Conservation (phyloP, 805 yeast genomes). For the Candida coleopterorum region DNA sequence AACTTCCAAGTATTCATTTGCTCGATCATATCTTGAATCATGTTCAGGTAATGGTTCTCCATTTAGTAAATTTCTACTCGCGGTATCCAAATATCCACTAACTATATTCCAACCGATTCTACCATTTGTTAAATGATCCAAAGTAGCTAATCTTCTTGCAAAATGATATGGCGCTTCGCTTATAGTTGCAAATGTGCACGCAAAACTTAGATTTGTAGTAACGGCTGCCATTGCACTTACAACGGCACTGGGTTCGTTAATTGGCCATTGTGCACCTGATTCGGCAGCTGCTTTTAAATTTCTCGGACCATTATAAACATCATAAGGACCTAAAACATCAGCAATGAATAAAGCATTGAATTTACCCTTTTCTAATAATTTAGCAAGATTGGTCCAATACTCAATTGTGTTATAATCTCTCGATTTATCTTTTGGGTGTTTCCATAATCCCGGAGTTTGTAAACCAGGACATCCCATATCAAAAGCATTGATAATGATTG, state of each 20-base stretch:
- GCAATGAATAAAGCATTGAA: slow-evolving; percentile 38
- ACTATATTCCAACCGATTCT: slow-evolving; percentile 47
- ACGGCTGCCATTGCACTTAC: slow-evolving; percentile 42
- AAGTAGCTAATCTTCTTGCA: slow-evolving; percentile 40
- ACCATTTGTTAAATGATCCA: slow-evolving; percentile 41
- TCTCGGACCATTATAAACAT: slow-evolving; percentile 37
- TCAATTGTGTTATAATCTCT: slow-evolving; percentile 18
- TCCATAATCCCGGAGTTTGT: slow-evolving; percentile 32
- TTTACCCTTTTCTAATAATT: slow-evolving; percentile 36
- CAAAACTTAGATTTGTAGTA: slow-evolving; percentile 37
- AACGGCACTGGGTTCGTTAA: slow-evolving; percentile 33
- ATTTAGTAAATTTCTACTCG: slow-evolving; percentile 34
- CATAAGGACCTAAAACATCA: slow-evolving; percentile 37
- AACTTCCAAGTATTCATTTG: slow-evolving; percentile 39
- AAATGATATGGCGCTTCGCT: slow-evolving; percentile 40
- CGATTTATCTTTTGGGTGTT: slow-evolving; percentile 32
- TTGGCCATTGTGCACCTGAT: slow-evolving; percentile 32
- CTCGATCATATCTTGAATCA: slow-evolving; percentile 36
- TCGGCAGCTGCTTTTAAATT: slow-evolving; percentile 33
- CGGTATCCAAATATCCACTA: slow-evolving; percentile 38
- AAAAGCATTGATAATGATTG: slow-evolving; percentile 34
- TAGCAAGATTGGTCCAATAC: slow-evolving; percentile 36
- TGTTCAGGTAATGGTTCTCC: slow-evolving; percentile 34
- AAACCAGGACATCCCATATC: slow-evolving; percentile 25
- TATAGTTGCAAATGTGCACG: slow-evolving; percentile 39